A percentile compares a stretch with the other conserved stretches of the same genome.
phyloP scores from a whole-genome alignment of 225 moss, liverwort and hornwort species.

The Physcomitrellopsis africana region DNA sequence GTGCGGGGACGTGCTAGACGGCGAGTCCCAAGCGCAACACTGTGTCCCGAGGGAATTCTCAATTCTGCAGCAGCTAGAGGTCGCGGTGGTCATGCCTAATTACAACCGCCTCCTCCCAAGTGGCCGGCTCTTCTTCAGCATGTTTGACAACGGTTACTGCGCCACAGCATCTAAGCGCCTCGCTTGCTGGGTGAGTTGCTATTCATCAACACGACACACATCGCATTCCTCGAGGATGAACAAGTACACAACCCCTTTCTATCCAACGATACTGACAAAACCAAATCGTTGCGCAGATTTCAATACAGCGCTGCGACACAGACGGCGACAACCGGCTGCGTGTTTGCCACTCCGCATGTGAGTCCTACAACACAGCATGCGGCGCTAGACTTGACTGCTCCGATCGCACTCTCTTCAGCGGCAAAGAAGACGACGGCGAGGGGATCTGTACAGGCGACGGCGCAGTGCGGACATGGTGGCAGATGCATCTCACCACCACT shows the following conservation, averaged over 20 bases:
- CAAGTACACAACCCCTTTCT: no score
- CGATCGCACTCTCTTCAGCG: conserved; percentile 79
- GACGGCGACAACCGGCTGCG: conserved; percentile 79
- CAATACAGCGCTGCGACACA: conserved; percentile 77
- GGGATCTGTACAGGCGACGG: conserved; percentile 62
- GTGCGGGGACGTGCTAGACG: conserved; percentile 75
- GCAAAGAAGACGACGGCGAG: conserved; percentile 63
- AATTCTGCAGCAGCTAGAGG: conserved; percentile 81
- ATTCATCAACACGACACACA: background rate
- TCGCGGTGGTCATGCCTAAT: conserved; percentile 81
- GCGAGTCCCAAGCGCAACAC: conserved; percentile 70
- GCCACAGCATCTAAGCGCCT: conserved; percentile 81
- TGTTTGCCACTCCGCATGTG: conserved; percentile 81
- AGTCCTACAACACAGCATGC: conserved; percentile 78
- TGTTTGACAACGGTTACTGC: conserved; percentile 80
- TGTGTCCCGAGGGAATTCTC: conserved; percentile 80
- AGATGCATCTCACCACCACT: conserved; percentile 27
- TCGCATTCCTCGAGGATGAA: background rate
- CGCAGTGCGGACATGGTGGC: conserved; percentile 43
- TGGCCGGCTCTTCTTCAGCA: conserved; percentile 58
- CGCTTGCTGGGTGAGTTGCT: conserved; percentile 71
- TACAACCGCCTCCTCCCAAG: conserved; percentile 78
- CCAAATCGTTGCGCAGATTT: conserved; percentile 49
- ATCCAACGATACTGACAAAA: no score
- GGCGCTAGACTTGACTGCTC: conserved; percentile 79